Evolutionary conservation across 441 rosid species (phyloP), one percentile per base, ranked within the genome.

Genomic region (Syzygium syzygioides): DNA sequence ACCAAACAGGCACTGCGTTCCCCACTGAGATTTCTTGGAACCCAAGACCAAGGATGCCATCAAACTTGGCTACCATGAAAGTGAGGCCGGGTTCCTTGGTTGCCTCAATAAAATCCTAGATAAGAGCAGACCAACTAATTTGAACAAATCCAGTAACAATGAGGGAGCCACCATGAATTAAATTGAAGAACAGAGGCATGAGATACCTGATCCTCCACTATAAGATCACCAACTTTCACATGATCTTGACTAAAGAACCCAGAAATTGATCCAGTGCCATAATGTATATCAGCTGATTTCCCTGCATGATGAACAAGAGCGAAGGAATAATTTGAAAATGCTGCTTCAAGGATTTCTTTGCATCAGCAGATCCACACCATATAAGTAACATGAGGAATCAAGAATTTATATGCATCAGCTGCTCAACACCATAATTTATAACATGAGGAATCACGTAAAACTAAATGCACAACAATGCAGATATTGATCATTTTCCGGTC

Each of bases 11-110:
- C 55, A 94, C 95, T 87, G 97, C 93, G 86, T 95, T 92, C 86
- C 97, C 98, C 90, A 96, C 96, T 13, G 98, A 94, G 86, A 96
- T 96, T 91, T 96, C 99, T 93, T 95, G 95, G 90, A 96, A 96
- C 85, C 97, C 97, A 88, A 96, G 99, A 85, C 99, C 99, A 88
- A 96, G 96, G 52, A 96, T 93, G 56, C 99, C 99, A 93, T 96
- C 99, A 92, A 96, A 96, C 90, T 96, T 96, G 83, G 95, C 98
- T 85, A 92, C 90, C 93, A 96, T 64, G 89, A 96, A 96, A 8
- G 96, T 95, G 87, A 96, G 52, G 89, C 99, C 89, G 11, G 97
- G 98, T 91, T 96, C 98, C 86, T 86, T 94, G 32, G 98, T 94
- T 88, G 99, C 96, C 92, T 96, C 99, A 79, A 96, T 96, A 90